Conservation (phyloP, 164 flowering plant genomes). For the Magnolia kwangsiensis region DNA sequence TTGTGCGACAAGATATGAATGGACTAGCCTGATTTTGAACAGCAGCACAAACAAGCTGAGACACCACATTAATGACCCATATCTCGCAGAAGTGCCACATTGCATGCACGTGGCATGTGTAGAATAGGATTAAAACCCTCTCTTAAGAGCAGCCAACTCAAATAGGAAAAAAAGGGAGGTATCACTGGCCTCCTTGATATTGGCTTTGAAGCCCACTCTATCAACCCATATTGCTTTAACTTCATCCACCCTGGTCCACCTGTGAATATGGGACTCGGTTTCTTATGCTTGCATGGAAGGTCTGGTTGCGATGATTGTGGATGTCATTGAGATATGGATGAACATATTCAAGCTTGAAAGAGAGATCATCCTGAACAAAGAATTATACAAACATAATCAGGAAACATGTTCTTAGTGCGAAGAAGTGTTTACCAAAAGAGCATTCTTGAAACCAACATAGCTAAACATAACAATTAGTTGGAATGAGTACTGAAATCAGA, state of each 20-base stretch:
- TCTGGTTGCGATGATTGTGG: slow-evolving; percentile 65
- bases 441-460: too few species aligned
- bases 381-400: background rate
- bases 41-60: background rate
- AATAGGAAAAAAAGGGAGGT: background rate
- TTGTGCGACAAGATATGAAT: background rate
- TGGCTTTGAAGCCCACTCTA: slow-evolving; percentile 87
- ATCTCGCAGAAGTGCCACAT: background rate
- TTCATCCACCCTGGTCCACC: slow-evolving; percentile 98
- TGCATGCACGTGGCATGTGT: background rate
- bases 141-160: background rate
- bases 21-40: too few species aligned
- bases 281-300: slow-evolving; percentile 82
- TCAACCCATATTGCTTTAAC: slow-evolving; percentile 99
- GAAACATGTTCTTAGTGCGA: background rate
- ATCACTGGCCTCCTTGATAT: slow-evolving; percentile 74
- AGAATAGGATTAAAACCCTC: too few species aligned
- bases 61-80: background rate
- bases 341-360: slow-evolving; percentile 95
- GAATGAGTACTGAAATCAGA: too few species aligned
- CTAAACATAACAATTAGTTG: too few species aligned
- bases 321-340: slow-evolving; percentile 94
- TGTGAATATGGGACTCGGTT: slow-evolving; percentile 94
- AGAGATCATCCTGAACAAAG: slow-evolving; percentile 79
- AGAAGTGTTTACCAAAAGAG: too few species aligned